Conservation (phyloP, 176 grass and related monocot species). For the Cenchrus americanus region DNA sequence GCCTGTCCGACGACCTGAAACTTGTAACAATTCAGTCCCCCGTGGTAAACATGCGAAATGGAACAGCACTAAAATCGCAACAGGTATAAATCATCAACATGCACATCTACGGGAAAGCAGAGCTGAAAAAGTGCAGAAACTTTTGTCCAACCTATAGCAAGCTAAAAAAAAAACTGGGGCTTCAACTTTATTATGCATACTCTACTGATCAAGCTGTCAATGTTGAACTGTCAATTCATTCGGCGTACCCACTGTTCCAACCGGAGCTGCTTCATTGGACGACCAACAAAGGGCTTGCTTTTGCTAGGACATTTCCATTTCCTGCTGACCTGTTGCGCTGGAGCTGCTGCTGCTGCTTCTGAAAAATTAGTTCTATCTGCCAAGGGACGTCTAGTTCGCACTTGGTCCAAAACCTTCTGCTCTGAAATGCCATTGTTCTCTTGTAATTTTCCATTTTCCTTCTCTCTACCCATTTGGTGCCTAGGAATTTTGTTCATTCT, state of each 20-base stretch:
- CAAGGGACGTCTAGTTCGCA: conserved; percentile 39
- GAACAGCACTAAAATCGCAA: neutral
- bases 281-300: conserved; percentile 56
- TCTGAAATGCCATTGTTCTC: neutral
- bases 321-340: conserved; percentile 4
- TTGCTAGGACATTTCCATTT: conserved; percentile 81
- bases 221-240: conserved; percentile 22
- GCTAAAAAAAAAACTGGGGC: neutral
- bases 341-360: conserved; percentile 13
- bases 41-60: neutral
- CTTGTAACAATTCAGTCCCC: neutral
- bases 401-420: conserved; percentile 11
- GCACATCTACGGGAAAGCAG: neutral
- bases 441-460: neutral
- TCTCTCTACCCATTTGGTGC: neutral
- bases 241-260: conserved; percentile 66
- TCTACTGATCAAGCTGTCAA: neutral
- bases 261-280: conserved; percentile 66
- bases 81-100: neutral
- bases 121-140: neutral
- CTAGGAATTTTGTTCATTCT: conserved; percentile 13
- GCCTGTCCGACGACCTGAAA: no score
- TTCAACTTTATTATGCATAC: neutral
- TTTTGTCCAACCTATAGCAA: neutral
- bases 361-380: conserved; percentile 53